Conservation (phyloP, 371 early-diverging fungal genomes). For the Mucor mucedo region DNA sequence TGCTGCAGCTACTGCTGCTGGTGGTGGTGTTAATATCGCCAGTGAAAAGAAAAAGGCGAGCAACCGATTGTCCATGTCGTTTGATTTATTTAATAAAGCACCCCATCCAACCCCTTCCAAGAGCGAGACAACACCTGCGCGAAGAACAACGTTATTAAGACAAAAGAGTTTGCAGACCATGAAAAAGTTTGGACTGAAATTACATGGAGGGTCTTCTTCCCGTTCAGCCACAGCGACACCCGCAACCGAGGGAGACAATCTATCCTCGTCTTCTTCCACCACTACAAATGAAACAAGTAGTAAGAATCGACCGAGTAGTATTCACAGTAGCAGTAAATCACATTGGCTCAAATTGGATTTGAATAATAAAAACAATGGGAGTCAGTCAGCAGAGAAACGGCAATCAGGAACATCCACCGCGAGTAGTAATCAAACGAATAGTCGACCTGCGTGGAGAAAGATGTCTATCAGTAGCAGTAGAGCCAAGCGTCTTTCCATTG, state of each 20-base stretch:
- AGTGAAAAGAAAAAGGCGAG: background rate
- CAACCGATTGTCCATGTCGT: background rate
- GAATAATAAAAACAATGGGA: conserved; percentile 2
- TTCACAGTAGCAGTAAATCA: conserved; percentile 9
- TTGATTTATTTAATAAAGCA: background rate
- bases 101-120: conserved; percentile 81
- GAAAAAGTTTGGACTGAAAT: conserved; percentile 14
- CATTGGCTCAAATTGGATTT: conserved; percentile 23
- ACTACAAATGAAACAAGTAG: background rate
- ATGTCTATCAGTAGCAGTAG: conserved; percentile 22
- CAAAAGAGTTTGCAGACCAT: conserved; percentile 27
- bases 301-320: background rate
- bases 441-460: conserved; percentile 16
- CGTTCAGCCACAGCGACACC: background rate
- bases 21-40: no score
- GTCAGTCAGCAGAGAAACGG: conserved; percentile 2
- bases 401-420: conserved; percentile 4
- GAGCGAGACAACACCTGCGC: conserved; percentile 69
- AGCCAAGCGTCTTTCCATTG: conserved; percentile 10
- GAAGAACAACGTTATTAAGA: conserved; percentile 54
- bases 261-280: conserved; percentile 6
- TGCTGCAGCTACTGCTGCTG: background rate
- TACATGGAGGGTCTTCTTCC: background rate
- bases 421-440: background rate
- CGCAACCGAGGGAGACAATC: background rate